Base-by-base conservation (phyloP, 371 early-diverging fungal genomes). In the Actinomortierella wolfii region DNA sequence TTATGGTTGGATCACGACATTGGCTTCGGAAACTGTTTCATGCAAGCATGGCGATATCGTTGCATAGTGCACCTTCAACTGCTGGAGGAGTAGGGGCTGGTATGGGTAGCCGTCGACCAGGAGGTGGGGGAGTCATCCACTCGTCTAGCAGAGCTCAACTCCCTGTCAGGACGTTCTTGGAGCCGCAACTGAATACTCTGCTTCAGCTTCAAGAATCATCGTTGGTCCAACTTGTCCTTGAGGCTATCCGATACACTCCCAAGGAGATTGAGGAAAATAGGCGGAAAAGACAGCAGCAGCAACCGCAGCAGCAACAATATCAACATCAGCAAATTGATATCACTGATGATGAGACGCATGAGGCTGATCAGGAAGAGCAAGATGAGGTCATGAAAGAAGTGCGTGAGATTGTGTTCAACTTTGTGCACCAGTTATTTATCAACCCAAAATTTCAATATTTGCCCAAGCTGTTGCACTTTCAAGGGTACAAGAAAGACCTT, bases 381-480 rank as follows among this genome's bases (percentile, higher is more conserved):
- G 71, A 69, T 49, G 79, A 78, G 0, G 67, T 60, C 2, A 47
- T 84, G 40, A 64, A 77, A 20, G 69, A 67, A 25, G 73, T 79
- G 17, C 80, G 81, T 9, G 64, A 70, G 17, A 61, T 76, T 3
- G 81, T 83, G 2, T 86, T 85, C 56, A 73, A 76, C 21, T 86
- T 84, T 48, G 64, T 85, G 54, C 86, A 86, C 50, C 70, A 78
- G 21, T 59, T 83, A 4, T 86, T 84, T 62, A 79, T 85, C 50
- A 85, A 86, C 47, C 78, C 79, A 56, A 80, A 78, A 71, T 56
- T 84, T 17, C 71, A 78, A 71, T 56, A 83, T 17, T 69, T 84
- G n/a, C 79, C 78, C 39, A 86, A 86, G 57, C 74, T 83, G 15
- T 48, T 86, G n/a, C 86, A 86, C 57, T 86, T 86, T 47, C 84